Base-by-base conservation (phyloP, 306 rosid genomes). In the Dicorynia guianensis region DNA sequence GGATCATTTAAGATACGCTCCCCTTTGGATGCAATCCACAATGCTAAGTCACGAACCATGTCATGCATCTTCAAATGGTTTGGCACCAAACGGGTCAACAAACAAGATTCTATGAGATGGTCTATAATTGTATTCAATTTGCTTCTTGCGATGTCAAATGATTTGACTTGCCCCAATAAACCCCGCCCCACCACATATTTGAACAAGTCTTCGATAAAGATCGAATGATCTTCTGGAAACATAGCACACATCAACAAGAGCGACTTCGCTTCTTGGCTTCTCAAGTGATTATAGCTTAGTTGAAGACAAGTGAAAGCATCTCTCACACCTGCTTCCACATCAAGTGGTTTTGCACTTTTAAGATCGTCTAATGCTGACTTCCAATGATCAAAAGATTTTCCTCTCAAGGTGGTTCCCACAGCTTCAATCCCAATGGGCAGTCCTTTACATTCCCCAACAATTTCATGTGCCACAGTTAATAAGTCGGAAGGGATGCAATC, bases 11-110 rank as follows among this genome's bases (percentile, higher is more conserved):
- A 46, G 36, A 18, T 56, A 1, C 18, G 42, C 4, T 47, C 33
- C 2, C 42, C 57, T 13, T 10, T 0, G 30, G 56, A 25, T 30
- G 56, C 49, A 5, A 56, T 18, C 46, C 34, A 9, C 5, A 71
- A 5, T 3, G 64, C 60, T 1, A 38, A 67, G 43, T 76, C 67
- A 34, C 49, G 74, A 13, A 76, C 36, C 30, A 50, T 36, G 4
- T 68, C 56, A 5, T 68, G 75, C 81, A 68, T 67, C 67, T 70
- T 68, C 40, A 76, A 48, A n/a, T n/a, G n/a, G n/a, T n/a, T n/a
- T n/a, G n/a, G 34, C 20, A 34, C 62, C 46, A 35, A 47, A 3
- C 40, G 39, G 70, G 36, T 69, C 13, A 77, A 8, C 43, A 68
- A 58, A 59, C 63, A 58, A 48, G 63, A 67, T 58, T 59, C 69